Evolutionary conservation across 768 basidiomycete species (phyloP).

Genomic region (Serendipita sp.): DNA sequence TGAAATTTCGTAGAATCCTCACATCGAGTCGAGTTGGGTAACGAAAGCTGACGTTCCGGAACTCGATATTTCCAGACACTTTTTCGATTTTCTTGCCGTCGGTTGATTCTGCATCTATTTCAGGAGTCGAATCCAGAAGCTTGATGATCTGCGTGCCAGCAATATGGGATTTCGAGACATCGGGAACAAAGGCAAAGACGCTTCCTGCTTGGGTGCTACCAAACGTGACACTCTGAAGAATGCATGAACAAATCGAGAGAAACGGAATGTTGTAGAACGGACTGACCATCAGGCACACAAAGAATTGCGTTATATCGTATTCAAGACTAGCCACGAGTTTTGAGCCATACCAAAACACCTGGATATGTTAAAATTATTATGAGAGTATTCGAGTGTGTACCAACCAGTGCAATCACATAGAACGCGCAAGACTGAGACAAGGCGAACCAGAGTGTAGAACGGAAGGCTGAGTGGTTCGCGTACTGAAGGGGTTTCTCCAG

Average conservation of each 20-base stretch:
- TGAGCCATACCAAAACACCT: slow-evolving; percentile 57
- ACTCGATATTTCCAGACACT: slow-evolving; percentile 46
- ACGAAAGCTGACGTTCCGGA: slow-evolving; percentile 74
- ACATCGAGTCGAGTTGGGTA: slow-evolving; percentile 79
- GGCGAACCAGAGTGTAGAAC: slow-evolving; percentile 50
- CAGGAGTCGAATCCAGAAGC: slow-evolving; percentile 54
- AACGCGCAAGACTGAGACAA: slow-evolving; percentile 61
- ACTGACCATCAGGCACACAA: slow-evolving; percentile 65
- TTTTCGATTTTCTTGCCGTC: slow-evolving; percentile 40
- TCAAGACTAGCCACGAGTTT: slow-evolving; percentile 39
- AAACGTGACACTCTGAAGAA: slow-evolving; percentile 47
- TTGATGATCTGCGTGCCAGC: slow-evolving; percentile 63
- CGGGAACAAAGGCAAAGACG: slow-evolving; percentile 72
- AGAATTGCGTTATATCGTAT: slow-evolving; percentile 50
- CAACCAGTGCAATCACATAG: slow-evolving; percentile 56
- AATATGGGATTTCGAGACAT: slow-evolving; percentile 68
- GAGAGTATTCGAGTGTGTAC: too few species aligned
- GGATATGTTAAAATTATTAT: too few species aligned
- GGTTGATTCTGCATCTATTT: slow-evolving; percentile 64
- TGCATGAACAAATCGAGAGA: background rate
- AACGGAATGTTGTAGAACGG: background rate
- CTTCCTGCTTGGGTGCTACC: slow-evolving; percentile 79
- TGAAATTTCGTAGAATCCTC: slow-evolving; percentile 66
- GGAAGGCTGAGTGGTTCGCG: slow-evolving; percentile 50
- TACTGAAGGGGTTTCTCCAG: slow-evolving; percentile 53